phyloP scores from a whole-genome alignment of 176 grass and related monocot species.

The Neostapfia colusana region DNA sequence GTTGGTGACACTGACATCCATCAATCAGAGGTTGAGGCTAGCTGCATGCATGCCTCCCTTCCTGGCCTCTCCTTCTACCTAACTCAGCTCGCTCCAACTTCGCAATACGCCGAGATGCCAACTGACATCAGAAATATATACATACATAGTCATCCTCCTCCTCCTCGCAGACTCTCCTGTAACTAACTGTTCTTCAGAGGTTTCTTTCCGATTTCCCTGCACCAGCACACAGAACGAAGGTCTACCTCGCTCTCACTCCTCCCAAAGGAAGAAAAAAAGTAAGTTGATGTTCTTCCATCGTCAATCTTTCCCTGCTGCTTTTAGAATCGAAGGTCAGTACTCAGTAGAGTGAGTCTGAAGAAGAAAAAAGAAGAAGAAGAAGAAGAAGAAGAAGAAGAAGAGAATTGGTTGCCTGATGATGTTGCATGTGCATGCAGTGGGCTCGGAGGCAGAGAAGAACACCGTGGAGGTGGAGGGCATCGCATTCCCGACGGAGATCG shows the following conservation, averaged over 20 bases:
- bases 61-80: conserved; percentile 30
- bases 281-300: background rate
- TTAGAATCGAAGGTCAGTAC: no score
- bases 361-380: no score
- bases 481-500: conserved; percentile 35
- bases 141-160: background rate
- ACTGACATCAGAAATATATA: background rate
- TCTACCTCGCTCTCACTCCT: background rate
- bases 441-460: conserved; percentile 13
- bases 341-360: no score
- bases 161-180: background rate
- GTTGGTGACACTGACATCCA: background rate
- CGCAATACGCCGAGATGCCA: background rate
- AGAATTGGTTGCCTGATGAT: background rate
- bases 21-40: background rate
- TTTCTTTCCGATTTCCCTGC: background rate
- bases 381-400: no score
- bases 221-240: background rate
- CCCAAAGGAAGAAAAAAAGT: background rate
- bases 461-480: conserved; percentile 42
- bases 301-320: background rate
- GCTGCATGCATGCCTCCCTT: background rate
- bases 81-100: background rate
- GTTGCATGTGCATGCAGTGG: conserved; percentile 31
- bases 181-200: background rate